Conservation (phyloP, 129 eudicot genomes). For the Artemisia annua region DNA sequence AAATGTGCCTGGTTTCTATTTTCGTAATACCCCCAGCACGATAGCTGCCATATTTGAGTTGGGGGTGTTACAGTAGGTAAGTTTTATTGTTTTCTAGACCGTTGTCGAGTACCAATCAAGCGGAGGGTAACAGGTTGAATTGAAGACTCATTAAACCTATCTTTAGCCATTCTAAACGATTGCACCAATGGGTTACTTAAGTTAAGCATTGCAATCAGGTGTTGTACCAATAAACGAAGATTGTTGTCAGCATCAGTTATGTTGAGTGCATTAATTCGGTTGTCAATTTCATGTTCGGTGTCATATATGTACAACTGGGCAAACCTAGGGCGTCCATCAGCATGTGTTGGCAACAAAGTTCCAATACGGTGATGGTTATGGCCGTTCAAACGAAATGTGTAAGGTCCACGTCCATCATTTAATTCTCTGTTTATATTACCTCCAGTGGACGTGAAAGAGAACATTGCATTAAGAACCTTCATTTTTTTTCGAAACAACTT, state of each 20-base stretch:
- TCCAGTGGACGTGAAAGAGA: too few species aligned
- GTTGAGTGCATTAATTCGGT: neutral
- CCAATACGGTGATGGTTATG: slow-evolving; percentile 7
- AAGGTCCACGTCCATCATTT: neutral
- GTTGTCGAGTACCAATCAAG: neutral
- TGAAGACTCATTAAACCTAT: neutral
- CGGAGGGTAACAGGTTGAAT: neutral
- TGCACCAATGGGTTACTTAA: neutral
- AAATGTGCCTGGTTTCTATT: too few species aligned
- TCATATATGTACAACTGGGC: too few species aligned
- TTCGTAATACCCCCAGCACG: too few species aligned
- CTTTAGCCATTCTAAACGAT: neutral
- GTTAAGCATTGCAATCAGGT: neutral
- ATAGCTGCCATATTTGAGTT: too few species aligned
- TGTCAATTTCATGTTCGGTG: neutral
- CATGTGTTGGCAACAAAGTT: too few species aligned
- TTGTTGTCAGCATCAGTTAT: too few species aligned
- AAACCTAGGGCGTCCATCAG: too few species aligned
- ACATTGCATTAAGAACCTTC: neutral
- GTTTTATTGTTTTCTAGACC: neutral
- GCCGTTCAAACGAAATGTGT: neutral
- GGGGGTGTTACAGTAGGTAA: too few species aligned
- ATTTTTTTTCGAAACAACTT: neutral
- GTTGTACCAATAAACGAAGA: neutral
- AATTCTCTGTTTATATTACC: too few species aligned